Conservation (phyloP, 2,329 filamentous ascomycete species). For the Ceratocystis smalleyi region DNA sequence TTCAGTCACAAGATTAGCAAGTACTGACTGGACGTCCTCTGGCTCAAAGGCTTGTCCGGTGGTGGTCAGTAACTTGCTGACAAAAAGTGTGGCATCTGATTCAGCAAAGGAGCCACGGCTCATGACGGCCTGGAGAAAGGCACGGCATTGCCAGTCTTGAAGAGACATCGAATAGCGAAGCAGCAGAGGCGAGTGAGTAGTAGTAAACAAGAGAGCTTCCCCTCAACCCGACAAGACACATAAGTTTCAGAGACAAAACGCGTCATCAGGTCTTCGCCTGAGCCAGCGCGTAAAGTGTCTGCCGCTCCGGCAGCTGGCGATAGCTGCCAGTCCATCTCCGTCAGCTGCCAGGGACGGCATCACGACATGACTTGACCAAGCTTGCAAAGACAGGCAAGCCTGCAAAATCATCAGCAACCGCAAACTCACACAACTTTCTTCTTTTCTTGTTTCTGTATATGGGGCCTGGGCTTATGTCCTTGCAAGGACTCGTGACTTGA, state of each 20-base stretch:
- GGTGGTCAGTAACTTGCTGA: constrained; percentile 60
- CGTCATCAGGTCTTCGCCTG: neutral
- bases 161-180: neutral
- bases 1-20: constrained; percentile 52
- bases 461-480: neutral
- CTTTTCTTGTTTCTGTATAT: neutral
- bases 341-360: neutral
- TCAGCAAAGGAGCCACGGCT: constrained; percentile 63
- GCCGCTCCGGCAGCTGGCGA: neutral
- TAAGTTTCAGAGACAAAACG: neutral
- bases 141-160: constrained; percentile 38
- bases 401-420: neutral
- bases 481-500: neutral
- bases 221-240: too few species aligned
- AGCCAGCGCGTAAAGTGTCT: neutral
- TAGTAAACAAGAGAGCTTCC: neutral
- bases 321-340: neutral
- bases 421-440: neutral
- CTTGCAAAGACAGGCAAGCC: neutral
- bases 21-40: constrained; percentile 50
- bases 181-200: neutral
- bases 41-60: constrained; percentile 32
- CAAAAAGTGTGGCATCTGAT: constrained; percentile 53
- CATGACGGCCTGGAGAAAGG: constrained; percentile 81
- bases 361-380: too few species aligned